Evolutionary conservation across 352 stramenopile genomes (phyloP).

Genomic region (Peronospora belbahrii): DNA sequence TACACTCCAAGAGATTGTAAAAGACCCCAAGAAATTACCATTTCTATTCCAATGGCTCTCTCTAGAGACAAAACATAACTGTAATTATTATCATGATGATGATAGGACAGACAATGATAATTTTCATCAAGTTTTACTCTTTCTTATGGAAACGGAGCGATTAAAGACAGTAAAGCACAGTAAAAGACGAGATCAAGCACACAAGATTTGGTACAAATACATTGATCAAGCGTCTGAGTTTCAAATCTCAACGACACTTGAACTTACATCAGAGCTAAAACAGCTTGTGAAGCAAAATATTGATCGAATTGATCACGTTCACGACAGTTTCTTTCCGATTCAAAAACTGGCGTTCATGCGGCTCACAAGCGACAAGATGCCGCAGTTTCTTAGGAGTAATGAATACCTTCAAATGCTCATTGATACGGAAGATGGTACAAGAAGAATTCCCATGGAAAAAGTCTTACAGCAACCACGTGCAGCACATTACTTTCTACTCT

Average conservation of each 20-base stretch:
- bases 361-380: slow-evolving; percentile 73
- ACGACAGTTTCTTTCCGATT: slow-evolving; percentile 76
- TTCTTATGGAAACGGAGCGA: slow-evolving; percentile 78
- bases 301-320: slow-evolving; percentile 33
- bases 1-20: slow-evolving; percentile 79
- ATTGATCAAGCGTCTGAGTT: slow-evolving; percentile 76
- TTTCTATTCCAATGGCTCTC: slow-evolving; percentile 77
- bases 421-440: slow-evolving; percentile 65
- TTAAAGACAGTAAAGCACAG: slow-evolving; percentile 59
- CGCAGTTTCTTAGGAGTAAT: slow-evolving; percentile 73
- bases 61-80: slow-evolving; percentile 31
- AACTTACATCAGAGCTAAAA: slow-evolving; percentile 70
- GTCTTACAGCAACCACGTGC: slow-evolving; percentile 70
- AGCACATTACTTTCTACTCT: slow-evolving; percentile 82
- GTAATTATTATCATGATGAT: slow-evolving; percentile 11
- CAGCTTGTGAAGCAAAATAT: slow-evolving; percentile 71
- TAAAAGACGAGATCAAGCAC: slow-evolving; percentile 59
- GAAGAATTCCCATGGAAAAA: slow-evolving; percentile 71
- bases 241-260: slow-evolving; percentile 71
- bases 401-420: slow-evolving; percentile 84
- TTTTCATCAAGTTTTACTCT: slow-evolving; percentile 81
- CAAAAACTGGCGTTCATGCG: slow-evolving; percentile 83
- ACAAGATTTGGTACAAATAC: slow-evolving; percentile 86
- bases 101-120: slow-evolving; percentile 38
- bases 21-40: slow-evolving; percentile 80